phyloP scores from a whole-genome alignment of 306 rosid species.

The Fragaria ananassa region DNA sequence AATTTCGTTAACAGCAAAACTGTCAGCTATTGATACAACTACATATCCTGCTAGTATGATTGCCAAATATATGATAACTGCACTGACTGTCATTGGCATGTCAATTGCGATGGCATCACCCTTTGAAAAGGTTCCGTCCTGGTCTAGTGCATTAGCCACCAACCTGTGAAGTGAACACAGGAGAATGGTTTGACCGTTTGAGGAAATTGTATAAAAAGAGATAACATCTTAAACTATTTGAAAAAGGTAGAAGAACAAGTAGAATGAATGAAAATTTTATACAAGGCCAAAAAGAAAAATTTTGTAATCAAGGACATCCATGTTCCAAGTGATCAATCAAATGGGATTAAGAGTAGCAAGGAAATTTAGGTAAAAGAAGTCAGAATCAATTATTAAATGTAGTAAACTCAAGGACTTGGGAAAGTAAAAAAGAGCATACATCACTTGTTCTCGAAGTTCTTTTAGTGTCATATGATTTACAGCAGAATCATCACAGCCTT shows the following conservation, averaged over 20 bases:
- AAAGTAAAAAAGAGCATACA: conserved; percentile 41
- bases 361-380: not conserved
- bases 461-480: conserved; percentile 53
- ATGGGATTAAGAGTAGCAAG: not conserved
- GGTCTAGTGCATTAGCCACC: conserved; percentile 60
- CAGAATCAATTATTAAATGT: not conserved
- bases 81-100: conserved; percentile 78
- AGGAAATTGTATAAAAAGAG: not conserved
- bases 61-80: conserved; percentile 78
- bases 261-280: not conserved
- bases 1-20: conserved; percentile 78
- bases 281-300: not conserved
- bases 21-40: conserved; percentile 90
- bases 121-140: conserved; percentile 54
- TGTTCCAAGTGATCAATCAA: not conserved
- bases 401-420: not conserved
- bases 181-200: not conserved
- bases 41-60: conserved; percentile 69
- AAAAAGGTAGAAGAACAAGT: not conserved
- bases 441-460: conserved; percentile 71
- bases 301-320: not conserved
- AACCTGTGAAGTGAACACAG: conserved; percentile 44
- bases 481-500: conserved; percentile 54
- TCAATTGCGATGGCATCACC: conserved; percentile 93
- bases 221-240: not conserved